These are phyloP conservation scores for Saccharomycopsis guyanensis DNA, from an alignment of 805 yeast genomes.

Conservation along the genomic window DNA sequence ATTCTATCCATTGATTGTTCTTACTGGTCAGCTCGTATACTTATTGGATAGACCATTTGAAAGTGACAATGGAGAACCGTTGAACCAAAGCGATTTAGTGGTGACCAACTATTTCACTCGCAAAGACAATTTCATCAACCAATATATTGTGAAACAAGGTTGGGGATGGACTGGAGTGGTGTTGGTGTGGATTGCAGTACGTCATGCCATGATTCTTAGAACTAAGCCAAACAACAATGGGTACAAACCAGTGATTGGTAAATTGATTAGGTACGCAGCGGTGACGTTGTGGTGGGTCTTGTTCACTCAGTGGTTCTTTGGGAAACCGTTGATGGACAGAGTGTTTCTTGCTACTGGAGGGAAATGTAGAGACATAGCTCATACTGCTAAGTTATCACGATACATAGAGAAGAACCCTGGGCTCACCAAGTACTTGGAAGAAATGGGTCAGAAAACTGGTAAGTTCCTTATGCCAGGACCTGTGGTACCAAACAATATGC, in stretches of 20 bases:
- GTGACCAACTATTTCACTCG: conserved; percentile 31
- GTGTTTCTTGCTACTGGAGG: conserved; percentile 83
- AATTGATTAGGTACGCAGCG: conserved; percentile 37
- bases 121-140: conserved; percentile 66
- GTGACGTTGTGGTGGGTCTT: conserved; percentile 77
- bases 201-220: background rate
- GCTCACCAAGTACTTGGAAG: conserved; percentile 8
- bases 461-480: conserved; percentile 17
- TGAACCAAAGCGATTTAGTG: background rate
- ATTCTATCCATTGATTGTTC: conserved; percentile 1
- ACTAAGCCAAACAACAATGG: background rate
- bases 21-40: conserved; percentile 14
- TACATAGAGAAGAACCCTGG: conserved; percentile 20
- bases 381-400: conserved; percentile 7
- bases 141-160: conserved; percentile 74
- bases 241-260: conserved; percentile 14
- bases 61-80: background rate
- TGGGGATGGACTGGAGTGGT: conserved; percentile 82
- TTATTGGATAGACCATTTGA: conserved; percentile 2
- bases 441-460: conserved; percentile 17
- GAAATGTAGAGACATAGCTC: conserved; percentile 38
- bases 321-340: conserved; percentile 83
- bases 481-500: conserved; percentile 9
- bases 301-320: conserved; percentile 84
- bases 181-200: conserved; percentile 24